Percentiles rank a stretch among this genome's conserved stretches.
Conservation (phyloP, 2,329 filamentous ascomycete genomes). For the Fusarium sp. region DNA sequence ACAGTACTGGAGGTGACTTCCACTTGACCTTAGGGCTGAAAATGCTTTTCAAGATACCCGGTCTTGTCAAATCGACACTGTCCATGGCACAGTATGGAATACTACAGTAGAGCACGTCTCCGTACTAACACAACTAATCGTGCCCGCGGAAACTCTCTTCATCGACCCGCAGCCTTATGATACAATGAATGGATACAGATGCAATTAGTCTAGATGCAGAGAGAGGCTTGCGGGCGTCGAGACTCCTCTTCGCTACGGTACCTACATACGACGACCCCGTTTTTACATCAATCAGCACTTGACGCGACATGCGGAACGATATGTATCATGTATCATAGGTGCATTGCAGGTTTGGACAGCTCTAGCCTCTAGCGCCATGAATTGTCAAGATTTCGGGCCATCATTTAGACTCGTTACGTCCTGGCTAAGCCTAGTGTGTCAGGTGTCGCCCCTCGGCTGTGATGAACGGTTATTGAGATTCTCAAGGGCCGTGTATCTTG, state of each 20-base stretch:
- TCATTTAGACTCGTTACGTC: slow-evolving; percentile 14
- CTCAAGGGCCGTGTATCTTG: slow-evolving; percentile 1
- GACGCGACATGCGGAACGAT: slow-evolving; percentile 21
- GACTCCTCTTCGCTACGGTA: background rate
- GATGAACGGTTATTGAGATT: slow-evolving; percentile 10
- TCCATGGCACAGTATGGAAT: background rate
- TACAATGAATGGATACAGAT: background rate
- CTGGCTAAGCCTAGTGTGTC: slow-evolving; percentile 25
- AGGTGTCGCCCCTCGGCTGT: slow-evolving; percentile 34
- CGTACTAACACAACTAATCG: background rate
- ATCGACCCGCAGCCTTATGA: slow-evolving; percentile 8
- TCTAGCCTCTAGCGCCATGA: slow-evolving; percentile 23
- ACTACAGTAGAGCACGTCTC: background rate
- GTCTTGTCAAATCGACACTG: slow-evolving; percentile 27
- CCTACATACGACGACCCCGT: background rate
- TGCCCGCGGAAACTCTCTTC: slow-evolving; percentile 3
- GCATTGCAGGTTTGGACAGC: background rate
- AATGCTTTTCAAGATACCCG: slow-evolving; percentile 14
- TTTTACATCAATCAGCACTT: slow-evolving; percentile 9
- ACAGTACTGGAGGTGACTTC: background rate
- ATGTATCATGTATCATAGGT: slow-evolving; percentile 1
- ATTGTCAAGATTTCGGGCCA: slow-evolving; percentile 17
- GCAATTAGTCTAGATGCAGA: background rate
- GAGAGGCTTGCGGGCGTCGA: slow-evolving; percentile 19
- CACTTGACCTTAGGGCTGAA: slow-evolving; percentile 39